Base-by-base conservation (phyloP, 202 grass and related monocot species). In the Schoenoplectus tabernaemontani region DNA sequence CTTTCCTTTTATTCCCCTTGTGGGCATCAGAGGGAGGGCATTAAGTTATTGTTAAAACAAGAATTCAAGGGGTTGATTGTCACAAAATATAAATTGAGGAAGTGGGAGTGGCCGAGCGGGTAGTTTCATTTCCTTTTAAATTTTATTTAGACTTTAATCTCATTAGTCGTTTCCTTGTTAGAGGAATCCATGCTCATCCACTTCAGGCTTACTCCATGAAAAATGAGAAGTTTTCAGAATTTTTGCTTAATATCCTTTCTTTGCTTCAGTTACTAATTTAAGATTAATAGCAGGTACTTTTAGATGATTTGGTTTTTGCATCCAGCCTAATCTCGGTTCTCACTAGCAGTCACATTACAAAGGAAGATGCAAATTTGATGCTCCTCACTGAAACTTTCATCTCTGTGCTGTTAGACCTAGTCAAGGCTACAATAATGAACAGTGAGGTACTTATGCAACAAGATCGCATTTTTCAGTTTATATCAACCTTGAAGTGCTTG, bases 221-320 rank as follows among this genome's bases (percentile, higher is more conserved):
- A 74, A 74, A 53, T 74, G 46, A 19, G 26, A n/a, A 34, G 26
- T 34, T 7, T 54, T 36, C 26, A 74, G 17, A 42, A 42, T 17
- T 20, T 20, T 67, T 42, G 26, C 23, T 22, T 36, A 34, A 32
- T 44, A 28, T 34, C 28, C 47, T 53, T 71, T 15, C 13, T 53
- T 73, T 53, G 26, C 44, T 53, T 74, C 54, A 7, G 70, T 54
- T 53, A 71, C 16, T 36, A 24, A 77, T 78, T 9, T 82, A 56
- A 81, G 64, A 33, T 86, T 79, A 37, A 62, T 33, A 87, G 58
- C 83, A 98, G 95, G 89, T 94, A 83, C 77, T 92, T 90, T 92
- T 82, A 58, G 64, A 90, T 84, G 39, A 50, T 59, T 86, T 94
- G 79, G 78, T 74, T 86, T 85, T 90, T 59, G 85, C 89, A 39